A percentile compares a stretch with the other conserved stretches of the same genome.
Evolutionary conservation across 495 filamentous ascomycete genomes (phyloP).

Genomic region (Neurospora terricola): DNA sequence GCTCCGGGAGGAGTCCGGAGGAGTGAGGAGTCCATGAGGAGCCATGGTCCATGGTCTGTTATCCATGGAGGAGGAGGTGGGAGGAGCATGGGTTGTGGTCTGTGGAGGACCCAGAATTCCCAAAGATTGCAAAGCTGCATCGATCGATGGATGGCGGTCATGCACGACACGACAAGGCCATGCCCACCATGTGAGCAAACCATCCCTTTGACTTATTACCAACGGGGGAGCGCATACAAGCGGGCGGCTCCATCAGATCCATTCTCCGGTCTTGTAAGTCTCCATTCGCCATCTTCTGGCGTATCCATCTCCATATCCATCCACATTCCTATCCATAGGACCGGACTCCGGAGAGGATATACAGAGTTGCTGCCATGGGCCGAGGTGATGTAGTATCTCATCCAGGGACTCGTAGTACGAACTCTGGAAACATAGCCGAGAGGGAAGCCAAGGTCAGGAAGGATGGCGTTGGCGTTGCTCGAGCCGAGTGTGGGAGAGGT

Average conservation of each 20-base stretch:
- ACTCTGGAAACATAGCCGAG: neutral
- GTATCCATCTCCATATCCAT: neutral
- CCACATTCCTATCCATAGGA: neutral
- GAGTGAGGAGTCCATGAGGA: neutral
- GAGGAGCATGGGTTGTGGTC: neutral
- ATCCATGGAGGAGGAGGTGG: neutral
- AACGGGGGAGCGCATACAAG: neutral
- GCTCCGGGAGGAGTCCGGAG: neutral
- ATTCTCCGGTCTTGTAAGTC: neutral
- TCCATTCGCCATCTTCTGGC: neutral
- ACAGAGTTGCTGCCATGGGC: neutral
- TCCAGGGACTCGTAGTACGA: neutral
- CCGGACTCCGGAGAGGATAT: neutral
- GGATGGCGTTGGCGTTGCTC: neutral
- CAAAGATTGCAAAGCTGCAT: neutral
- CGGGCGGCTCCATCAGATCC: neutral
- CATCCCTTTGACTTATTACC: neutral
- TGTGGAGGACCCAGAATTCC: neutral
- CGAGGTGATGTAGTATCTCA: neutral
- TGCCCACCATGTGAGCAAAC: neutral
- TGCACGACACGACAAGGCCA: neutral
- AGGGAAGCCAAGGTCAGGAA: neutral
- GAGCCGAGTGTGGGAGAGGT: neutral
- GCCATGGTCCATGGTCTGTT: neutral
- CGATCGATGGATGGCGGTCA: neutral